phyloP scores from a whole-genome alignment of 1,284 basidiomycete genomes.

The Trichosporon asahii region DNA sequence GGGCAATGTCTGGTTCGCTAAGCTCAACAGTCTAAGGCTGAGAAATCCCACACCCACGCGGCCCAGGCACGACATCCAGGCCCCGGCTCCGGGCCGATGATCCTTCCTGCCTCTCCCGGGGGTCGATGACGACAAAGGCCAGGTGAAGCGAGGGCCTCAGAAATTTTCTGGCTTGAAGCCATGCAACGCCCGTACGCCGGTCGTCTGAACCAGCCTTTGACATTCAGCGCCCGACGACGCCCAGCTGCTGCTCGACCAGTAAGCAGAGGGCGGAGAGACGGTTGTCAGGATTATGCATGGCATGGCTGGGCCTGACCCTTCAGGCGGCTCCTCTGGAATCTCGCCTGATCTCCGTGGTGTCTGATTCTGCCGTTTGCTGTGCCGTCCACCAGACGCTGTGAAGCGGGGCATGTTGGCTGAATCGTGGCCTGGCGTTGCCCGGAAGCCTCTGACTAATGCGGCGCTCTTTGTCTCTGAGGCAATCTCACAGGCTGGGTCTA shows the following conservation, averaged over 20 bases:
- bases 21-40: background rate
- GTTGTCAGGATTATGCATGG: slow-evolving; percentile 4
- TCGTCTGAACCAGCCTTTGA: background rate
- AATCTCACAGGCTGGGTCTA: background rate
- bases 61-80: background rate
- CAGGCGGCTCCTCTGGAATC: too few relatives aligned
- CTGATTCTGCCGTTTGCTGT: background rate
- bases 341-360: background rate
- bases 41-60: background rate
- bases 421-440: background rate
- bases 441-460: background rate
- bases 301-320: background rate
- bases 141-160: background rate
- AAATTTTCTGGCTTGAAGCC: background rate
- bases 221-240: background rate
- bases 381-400: too few relatives aligned
- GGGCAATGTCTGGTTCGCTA: background rate
- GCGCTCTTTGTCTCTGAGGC: background rate
- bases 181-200: too few relatives aligned
- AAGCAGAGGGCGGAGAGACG: background rate
- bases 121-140: background rate
- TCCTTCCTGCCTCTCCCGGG: background rate
- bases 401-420: background rate
- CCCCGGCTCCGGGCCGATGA: background rate
- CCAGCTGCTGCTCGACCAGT: background rate